Evolutionary conservation across 1,139 yeast genomes (phyloP).

Genomic region (Pichia cactophila): DNA sequence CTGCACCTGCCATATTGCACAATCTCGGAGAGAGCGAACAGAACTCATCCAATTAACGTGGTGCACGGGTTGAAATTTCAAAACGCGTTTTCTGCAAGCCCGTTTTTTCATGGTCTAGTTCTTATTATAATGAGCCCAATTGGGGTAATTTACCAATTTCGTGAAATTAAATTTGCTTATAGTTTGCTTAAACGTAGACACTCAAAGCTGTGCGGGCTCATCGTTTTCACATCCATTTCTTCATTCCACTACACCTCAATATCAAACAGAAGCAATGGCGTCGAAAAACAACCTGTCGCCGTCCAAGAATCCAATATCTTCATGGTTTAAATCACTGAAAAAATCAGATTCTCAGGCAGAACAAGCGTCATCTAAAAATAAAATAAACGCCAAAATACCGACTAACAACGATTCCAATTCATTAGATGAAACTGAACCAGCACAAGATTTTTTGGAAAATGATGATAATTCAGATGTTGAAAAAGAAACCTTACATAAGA

Average conservation of each 20-base stretch:
- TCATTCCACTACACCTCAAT: background rate
- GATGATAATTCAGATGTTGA: background rate
- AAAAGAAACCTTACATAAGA: background rate
- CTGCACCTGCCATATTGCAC: too few species aligned
- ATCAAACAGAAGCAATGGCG: background rate
- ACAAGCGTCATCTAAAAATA: background rate
- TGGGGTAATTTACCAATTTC: background rate
- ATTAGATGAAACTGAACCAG: too few species aligned
- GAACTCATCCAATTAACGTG: background rate
- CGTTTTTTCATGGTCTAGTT: background rate
- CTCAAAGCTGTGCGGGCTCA: background rate
- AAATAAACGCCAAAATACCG: background rate
- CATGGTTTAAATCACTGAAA: constrained; percentile 9
- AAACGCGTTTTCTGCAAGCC: background rate
- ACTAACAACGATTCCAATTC: background rate
- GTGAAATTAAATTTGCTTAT: background rate
- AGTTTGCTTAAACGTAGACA: too few species aligned
- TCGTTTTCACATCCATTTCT: background rate
- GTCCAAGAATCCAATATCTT: constrained; percentile 7
- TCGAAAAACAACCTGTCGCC: constrained; percentile 9
- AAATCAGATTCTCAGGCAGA: constrained; percentile 2
- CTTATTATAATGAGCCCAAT: background rate
- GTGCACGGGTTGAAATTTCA: background rate
- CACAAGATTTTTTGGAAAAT: background rate
- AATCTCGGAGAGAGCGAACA: background rate